Base-by-base conservation (phyloP, 805 yeast genomes). In the Ogataea naganishii region DNA sequence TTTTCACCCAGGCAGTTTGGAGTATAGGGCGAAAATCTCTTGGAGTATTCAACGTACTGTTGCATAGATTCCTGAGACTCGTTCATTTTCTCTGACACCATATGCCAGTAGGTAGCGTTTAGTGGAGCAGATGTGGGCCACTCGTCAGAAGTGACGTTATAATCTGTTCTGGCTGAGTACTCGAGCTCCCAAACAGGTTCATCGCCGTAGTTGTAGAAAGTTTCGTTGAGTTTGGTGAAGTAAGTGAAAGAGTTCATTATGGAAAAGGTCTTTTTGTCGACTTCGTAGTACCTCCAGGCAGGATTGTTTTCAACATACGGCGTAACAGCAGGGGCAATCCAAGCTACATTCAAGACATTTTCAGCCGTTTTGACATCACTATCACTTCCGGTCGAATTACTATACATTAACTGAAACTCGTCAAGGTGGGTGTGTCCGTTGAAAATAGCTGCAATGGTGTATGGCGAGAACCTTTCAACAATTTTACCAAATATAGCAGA, bases 351-450 rank as follows among this genome's bases (percentile, higher is more conserved):
- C 20, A 76, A 40, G 4, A 71, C 75, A 20, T 58, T 56, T 5
- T 60, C 67, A 20, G 60, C 60, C 15, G 61, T 53, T 31, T 61
- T 59, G 4, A 54, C 48, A 35, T 52, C 54, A 10, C n/a, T 23
- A n/a, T 35, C 35, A 4, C 26, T 24, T 17, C 66, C 69, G 41
- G 65, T 64, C 15, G 64, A 55, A 3, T 66, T 66, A n/a, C n/a
- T n/a, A 44, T 76, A 77, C 26, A 74, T 53, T 5, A 79, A 56
- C 32, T 69, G 64, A 58, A 78, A 78, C 50, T 77, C 80, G 51
- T 79, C 88, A 39, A 60, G 57, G 44, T 79, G 86, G 5, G 82
- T 75, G 45, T 77, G 83, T 16, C 86, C 88, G 47, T 67, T 76
- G 60, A 79, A 79, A 18, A 75, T 59, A 26, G 69, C 79, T 7